Conservation (phyloP, 495 filamentous ascomycete species). For the Cercophora scortea region DNA sequence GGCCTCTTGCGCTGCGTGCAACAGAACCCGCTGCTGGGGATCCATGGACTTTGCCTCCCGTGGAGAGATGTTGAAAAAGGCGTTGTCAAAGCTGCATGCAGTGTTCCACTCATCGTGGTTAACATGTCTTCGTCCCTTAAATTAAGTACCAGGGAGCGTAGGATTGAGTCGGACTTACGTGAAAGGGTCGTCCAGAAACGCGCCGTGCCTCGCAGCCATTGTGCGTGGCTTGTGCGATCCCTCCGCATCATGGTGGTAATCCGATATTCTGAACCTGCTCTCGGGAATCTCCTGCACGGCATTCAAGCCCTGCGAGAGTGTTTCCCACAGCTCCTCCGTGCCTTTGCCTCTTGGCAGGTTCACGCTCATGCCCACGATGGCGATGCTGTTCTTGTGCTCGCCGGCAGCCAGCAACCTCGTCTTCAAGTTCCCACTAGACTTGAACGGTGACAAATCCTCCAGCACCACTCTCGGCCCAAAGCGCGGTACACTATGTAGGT, state of each 20-base stretch:
- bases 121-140: too few relatives aligned
- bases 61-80: slow-evolving; percentile 81
- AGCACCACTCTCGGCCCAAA: neutral
- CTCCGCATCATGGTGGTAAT: neutral
- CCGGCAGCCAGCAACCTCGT: neutral
- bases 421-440: neutral
- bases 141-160: neutral
- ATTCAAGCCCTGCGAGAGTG: slow-evolving; percentile 3
- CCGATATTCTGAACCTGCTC: neutral
- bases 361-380: slow-evolving; percentile 8
- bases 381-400: neutral
- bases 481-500: neutral
- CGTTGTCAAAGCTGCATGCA: slow-evolving; percentile 62
- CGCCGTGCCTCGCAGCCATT: neutral
- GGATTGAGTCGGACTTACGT: neutral
- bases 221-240: neutral
- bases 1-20: slow-evolving; percentile 73
- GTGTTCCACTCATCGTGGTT: slow-evolving; percentile 44
- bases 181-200: slow-evolving; percentile 7
- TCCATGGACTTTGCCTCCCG: slow-evolving; percentile 73
- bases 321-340: slow-evolving; percentile 5
- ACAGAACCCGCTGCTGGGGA: slow-evolving; percentile 65
- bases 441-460: neutral
- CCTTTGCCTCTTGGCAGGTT: slow-evolving; percentile 3
- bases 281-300: slow-evolving; percentile 6